Percentiles rank a stretch among this genome's conserved stretches.
phyloP scores from a whole-genome alignment of 176 grass and related monocot species.

The Lolium rigidum region DNA sequence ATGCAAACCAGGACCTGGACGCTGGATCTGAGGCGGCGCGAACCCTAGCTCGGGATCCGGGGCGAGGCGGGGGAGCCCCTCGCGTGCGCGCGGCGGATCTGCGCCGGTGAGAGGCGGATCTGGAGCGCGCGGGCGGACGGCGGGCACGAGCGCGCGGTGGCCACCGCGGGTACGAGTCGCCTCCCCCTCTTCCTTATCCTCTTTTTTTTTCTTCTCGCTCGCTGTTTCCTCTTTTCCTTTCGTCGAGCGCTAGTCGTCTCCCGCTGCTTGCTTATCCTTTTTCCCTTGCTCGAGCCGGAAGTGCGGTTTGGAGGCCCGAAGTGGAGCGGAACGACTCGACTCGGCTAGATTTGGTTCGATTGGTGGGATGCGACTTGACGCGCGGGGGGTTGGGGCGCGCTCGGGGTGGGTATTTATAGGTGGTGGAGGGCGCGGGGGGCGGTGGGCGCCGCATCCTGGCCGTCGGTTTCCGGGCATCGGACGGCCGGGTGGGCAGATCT shows the following conservation, averaged over 20 bases:
- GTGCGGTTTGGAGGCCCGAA: slow-evolving; percentile 10
- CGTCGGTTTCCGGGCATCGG: slow-evolving; percentile 43
- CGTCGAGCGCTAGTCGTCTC: slow-evolving; percentile 38
- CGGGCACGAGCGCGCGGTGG: slow-evolving; percentile 19
- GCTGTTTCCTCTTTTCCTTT: not conserved
- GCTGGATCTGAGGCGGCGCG: slow-evolving; percentile 47
- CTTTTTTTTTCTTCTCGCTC: not conserved
- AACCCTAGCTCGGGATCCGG: not conserved
- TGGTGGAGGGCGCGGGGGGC: not conserved
- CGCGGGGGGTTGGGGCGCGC: not conserved
- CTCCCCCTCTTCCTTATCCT: slow-evolving; percentile 32
- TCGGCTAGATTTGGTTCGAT: not conserved
- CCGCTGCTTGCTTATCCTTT: slow-evolving; percentile 34
- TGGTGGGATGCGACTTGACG: slow-evolving; percentile 30
- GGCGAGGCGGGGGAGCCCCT: not conserved
- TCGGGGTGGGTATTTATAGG: slow-evolving; percentile 56
- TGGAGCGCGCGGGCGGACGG: slow-evolving; percentile 14
- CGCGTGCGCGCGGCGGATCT: slow-evolving; percentile 35
- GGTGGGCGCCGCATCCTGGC: slow-evolving; percentile 34
- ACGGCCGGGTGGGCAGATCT: slow-evolving; percentile 36
- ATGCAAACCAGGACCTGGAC: slow-evolving; percentile 33
- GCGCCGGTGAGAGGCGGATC: slow-evolving; percentile 33
- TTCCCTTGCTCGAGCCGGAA: slow-evolving; percentile 25
- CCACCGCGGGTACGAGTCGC: slow-evolving; percentile 22
- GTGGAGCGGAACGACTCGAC: not conserved